Base-by-base conservation (phyloP, 73 alveolate species). In the Paraurostyla sp. region DNA sequence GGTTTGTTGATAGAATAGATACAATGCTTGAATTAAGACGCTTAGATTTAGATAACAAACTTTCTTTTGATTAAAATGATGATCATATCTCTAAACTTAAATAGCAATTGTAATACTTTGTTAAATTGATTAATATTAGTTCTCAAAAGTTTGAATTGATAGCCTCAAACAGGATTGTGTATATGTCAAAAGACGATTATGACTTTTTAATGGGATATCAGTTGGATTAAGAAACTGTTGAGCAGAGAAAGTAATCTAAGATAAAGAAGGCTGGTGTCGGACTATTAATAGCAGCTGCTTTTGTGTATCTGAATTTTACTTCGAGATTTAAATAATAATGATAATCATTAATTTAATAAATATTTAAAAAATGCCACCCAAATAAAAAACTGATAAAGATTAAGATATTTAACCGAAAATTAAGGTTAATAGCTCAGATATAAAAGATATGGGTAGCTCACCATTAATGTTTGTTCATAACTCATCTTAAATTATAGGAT, bases 1-100 rank as follows among this genome's bases (percentile, higher is more conserved):
- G 40, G n/a, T 69, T 69, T 69, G 84, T 69, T 9, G 84, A 60
- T 11, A 60, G 78, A 60, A 27, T 60, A 9, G 78, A 60, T 27
- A 6, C 7, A 4, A 29, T 27, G 9, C 9, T 60, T 11, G 13
- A 60, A 27, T 29, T 29, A 30, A 60, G 32, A 11, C 13, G 9
- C 23, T 45, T 29, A 13, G 52, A 7, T 32, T 4, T 6, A 3
- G 45, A 3, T 30, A 30, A 60, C 9, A 30, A 60, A 16, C 45
- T 11, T 6, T 7, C 6, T 13, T 2, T 3, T 16, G 22, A 60
- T 60, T 33, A 9, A 9, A 27, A 9, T 33, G 7, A 29, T n/a
- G n/a, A n/a, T n/a, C n/a, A n/a, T n/a, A n/a, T n/a, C n/a, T n/a
- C n/a, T n/a, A n/a, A n/a, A n/a, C n/a, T n/a, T n/a, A n/a, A n/a